Base-by-base conservation (phyloP, 352 stramenopile genomes). In the Globisporangium viniferum region DNA sequence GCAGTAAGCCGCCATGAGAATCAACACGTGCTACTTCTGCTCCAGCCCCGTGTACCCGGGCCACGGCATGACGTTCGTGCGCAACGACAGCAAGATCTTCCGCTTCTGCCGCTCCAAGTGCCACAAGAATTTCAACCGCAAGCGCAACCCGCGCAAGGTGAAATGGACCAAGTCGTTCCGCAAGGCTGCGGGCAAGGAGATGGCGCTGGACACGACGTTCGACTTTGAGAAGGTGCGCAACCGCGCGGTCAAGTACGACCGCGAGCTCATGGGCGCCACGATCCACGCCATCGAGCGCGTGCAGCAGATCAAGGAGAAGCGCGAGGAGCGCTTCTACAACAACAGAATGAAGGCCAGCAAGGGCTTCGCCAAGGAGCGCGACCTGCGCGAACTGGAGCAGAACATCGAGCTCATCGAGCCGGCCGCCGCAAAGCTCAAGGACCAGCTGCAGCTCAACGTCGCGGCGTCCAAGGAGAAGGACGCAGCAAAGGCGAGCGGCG, bases 1-100 rank as follows among this genome's bases (percentile, higher is more conserved):
- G 18, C 18, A n/a, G 18, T 20, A 20, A 33, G 33, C 3, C 20
- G 48, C 41, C 71, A 99, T 99, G 96, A 90, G 97, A 69, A 98
- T 99, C 82, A 93, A 99, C 85, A 98, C 97, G 75, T 99, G 98
- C 86, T 99, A 99, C 88, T 99, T 99, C 80, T 99, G 98, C 84
- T 99, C 96, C 2, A 98, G 94, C 59, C 97, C 97, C 31, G 98
- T 99, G 72, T 99, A 99, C 82, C 98, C 98, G 31, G 98, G 98
- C 55, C 98, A 99, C 80, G 98, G 98, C 58, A 99, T 99, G 72
- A 93, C 95, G 46, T 99, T 99, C 77, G 98, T 99, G 68, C 91
- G 98, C 64, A 99, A 99, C 77, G 98, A 99, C 86, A 98, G 91
- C 80, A 99, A 99, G 88, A 92, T 98, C 62, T 99, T 99, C 79